These are phyloP conservation scores for Eutrema japonicum DNA, from an alignment of 345 rosid species.

Conservation along the genomic window DNA sequence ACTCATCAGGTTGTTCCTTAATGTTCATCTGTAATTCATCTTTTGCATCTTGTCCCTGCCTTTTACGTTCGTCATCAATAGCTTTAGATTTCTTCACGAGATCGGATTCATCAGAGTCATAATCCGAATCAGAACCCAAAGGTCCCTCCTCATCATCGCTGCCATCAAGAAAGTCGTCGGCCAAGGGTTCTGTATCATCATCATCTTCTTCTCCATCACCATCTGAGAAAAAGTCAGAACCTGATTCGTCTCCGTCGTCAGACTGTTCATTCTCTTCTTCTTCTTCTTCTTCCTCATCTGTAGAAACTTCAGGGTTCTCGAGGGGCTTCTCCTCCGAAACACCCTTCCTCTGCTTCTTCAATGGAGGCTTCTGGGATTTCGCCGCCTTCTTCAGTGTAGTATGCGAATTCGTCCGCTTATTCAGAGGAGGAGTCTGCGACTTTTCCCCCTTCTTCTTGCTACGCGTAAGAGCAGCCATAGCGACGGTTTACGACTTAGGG, in stretches of 20 bases:
- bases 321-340: slow-evolving; percentile 49
- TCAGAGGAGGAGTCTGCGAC: slow-evolving; percentile 42
- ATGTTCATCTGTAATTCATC: slow-evolving; percentile 76
- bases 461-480: slow-evolving; percentile 51
- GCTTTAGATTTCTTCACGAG: slow-evolving; percentile 63
- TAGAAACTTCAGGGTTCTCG: slow-evolving; percentile 46
- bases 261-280: slow-evolving; percentile 47
- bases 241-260: slow-evolving; percentile 38
- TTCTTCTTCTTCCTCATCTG: slow-evolving; percentile 51
- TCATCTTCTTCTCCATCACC: slow-evolving; percentile 24
- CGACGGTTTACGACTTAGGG: slow-evolving; percentile 33
- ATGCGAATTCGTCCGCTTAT: slow-evolving; percentile 1
- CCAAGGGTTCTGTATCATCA: slow-evolving; percentile 15
- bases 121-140: slow-evolving; percentile 50
- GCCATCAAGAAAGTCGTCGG: slow-evolving; percentile 32
- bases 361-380: slow-evolving; percentile 45
- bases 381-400: slow-evolving; percentile 20
- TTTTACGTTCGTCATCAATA: slow-evolving; percentile 58
- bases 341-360: slow-evolving; percentile 61
- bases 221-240: slow-evolving; percentile 37
- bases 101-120: slow-evolving; percentile 69
- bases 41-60: slow-evolving; percentile 62
- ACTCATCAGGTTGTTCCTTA: slow-evolving; percentile 78
- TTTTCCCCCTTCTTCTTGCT: slow-evolving; percentile 59
- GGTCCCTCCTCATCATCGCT: slow-evolving; percentile 43